These are phyloP conservation scores for Protomyces pachydermus DNA, from an alignment of 1,139 yeast genomes.

Conservation along the genomic window DNA sequence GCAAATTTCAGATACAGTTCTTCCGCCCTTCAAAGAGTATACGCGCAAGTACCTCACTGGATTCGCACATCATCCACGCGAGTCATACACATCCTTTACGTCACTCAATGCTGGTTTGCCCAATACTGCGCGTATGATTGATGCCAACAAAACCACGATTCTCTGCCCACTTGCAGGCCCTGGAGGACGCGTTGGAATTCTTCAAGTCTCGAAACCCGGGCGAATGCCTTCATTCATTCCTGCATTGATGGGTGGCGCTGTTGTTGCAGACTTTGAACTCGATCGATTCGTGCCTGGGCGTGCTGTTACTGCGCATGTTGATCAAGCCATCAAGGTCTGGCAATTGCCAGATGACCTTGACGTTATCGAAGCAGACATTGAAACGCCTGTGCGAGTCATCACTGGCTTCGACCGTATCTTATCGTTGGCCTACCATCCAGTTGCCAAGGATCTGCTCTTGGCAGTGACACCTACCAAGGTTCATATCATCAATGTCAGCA, in stretches of 20 bases:
- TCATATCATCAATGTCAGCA: slow-evolving; percentile 1
- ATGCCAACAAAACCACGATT: slow-evolving; percentile 6
- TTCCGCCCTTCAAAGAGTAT: slow-evolving; percentile 1
- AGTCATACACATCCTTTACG: slow-evolving; percentile 17
- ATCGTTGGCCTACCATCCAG: slow-evolving; percentile 7
- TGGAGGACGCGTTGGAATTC: slow-evolving; percentile 16
- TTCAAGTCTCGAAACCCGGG: slow-evolving; percentile 1
- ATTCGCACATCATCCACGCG: slow-evolving; percentile 12
- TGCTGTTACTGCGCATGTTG: slow-evolving; percentile 18
- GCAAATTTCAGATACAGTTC: background rate
- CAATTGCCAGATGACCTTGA: slow-evolving; percentile 9
- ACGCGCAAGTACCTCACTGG: slow-evolving; percentile 21
- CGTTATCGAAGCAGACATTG: slow-evolving; percentile 9
- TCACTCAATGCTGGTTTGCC: slow-evolving; percentile 21
- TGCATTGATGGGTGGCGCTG: slow-evolving; percentile 18
- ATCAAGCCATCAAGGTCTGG: slow-evolving; percentile 14
- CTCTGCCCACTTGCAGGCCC: slow-evolving; percentile 20
- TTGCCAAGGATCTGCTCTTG: slow-evolving; percentile 7
- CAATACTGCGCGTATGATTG: slow-evolving; percentile 21
- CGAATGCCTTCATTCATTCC: slow-evolving; percentile 14
- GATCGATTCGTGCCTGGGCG: slow-evolving; percentile 11
- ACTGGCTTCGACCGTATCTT: slow-evolving; percentile 19
- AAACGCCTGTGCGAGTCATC: slow-evolving; percentile 7
- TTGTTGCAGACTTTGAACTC: slow-evolving; percentile 17
- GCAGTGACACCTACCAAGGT: slow-evolving; percentile 15